A percentile compares a stretch with the other conserved stretches of the same genome.
phyloP scores from a whole-genome alignment of 2,329 filamentous ascomycete species.

The Diaporthe citrichinensis region DNA sequence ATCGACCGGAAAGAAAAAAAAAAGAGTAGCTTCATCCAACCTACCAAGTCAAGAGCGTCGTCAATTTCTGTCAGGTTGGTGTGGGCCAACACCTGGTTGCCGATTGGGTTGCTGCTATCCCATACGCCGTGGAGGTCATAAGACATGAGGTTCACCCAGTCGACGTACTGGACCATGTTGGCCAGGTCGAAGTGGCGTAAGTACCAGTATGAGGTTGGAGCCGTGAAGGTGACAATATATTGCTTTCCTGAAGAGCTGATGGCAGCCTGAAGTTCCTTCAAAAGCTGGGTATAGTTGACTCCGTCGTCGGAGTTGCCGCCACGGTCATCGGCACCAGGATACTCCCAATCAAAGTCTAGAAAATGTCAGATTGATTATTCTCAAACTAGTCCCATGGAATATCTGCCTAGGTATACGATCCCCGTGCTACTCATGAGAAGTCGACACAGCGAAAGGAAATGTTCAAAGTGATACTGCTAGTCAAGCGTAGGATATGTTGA shows the following conservation, averaged over 20 bases:
- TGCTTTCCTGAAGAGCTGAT: not conserved
- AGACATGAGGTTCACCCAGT: slow-evolving; percentile 54
- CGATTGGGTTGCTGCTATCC: slow-evolving; percentile 48
- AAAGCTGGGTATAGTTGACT: slow-evolving; percentile 45
- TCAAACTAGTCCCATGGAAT: no score
- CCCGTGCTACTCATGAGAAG: no score
- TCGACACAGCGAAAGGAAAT: no score
- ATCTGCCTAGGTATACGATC: no score
- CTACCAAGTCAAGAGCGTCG: slow-evolving; percentile 50
- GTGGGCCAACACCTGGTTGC: slow-evolving; percentile 50
- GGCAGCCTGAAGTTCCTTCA: slow-evolving; percentile 43
- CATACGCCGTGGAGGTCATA: slow-evolving; percentile 58
- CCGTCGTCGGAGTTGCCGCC: slow-evolving; percentile 46
- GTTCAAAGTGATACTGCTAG: no score
- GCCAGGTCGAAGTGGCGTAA: slow-evolving; percentile 40
- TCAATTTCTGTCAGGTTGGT: slow-evolving; percentile 60
- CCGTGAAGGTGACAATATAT: slow-evolving; percentile 39
- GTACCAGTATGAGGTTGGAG: slow-evolving; percentile 43
- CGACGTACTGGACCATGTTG: slow-evolving; percentile 41
- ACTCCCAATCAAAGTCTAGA: slow-evolving; percentile 48
- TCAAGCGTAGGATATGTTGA: no score
- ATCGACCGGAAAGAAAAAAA: no score
- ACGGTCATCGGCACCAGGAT: slow-evolving; percentile 49
- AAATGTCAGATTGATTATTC: no score
- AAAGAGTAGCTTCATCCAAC: not conserved